A percentile compares a stretch with the other conserved stretches of the same genome.
phyloP scores from a whole-genome alignment of 371 early-diverging fungal species.

The Entomophthora muscae region DNA sequence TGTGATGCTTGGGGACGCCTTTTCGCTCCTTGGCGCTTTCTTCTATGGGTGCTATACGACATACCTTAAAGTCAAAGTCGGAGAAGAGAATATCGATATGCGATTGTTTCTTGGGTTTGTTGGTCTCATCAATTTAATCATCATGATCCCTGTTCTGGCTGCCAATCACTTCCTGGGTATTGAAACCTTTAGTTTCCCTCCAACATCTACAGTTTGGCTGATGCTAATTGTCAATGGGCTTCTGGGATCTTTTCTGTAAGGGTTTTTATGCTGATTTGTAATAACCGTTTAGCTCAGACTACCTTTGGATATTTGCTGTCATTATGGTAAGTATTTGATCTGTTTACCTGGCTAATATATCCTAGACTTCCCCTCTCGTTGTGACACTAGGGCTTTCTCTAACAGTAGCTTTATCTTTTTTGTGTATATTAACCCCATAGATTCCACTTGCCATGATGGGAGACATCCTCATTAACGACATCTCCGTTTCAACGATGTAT shows the following conservation, averaged over 20 bases:
- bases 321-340: not conserved
- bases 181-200: slow-evolving; percentile 49
- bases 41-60: slow-evolving; percentile 68
- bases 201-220: slow-evolving; percentile 25
- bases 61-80: slow-evolving; percentile 44
- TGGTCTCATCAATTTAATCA: slow-evolving; percentile 47
- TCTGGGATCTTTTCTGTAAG: slow-evolving; percentile 65
- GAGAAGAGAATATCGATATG: slow-evolving; percentile 52
- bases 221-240: slow-evolving; percentile 53
- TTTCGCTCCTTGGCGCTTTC: slow-evolving; percentile 51
- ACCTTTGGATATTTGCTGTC: slow-evolving; percentile 9
- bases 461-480: slow-evolving; percentile 4
- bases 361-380: slow-evolving; percentile 6
- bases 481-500: not conserved
- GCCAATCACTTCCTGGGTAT: slow-evolving; percentile 40
- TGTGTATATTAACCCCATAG: not conserved
- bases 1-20: slow-evolving; percentile 36
- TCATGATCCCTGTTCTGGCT: slow-evolving; percentile 49
- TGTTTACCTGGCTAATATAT: not conserved
- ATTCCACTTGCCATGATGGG: slow-evolving; percentile 8
- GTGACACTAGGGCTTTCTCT: slow-evolving; percentile 8
- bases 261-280: not conserved
- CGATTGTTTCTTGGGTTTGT: slow-evolving; percentile 68
- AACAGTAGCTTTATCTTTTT: not conserved
- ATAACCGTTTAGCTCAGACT: slow-evolving; percentile 1